These are phyloP conservation scores for Simplicillium aogashimaense DNA, from an alignment of 2,329 filamentous ascomycete genomes.

Conservation along the genomic window DNA sequence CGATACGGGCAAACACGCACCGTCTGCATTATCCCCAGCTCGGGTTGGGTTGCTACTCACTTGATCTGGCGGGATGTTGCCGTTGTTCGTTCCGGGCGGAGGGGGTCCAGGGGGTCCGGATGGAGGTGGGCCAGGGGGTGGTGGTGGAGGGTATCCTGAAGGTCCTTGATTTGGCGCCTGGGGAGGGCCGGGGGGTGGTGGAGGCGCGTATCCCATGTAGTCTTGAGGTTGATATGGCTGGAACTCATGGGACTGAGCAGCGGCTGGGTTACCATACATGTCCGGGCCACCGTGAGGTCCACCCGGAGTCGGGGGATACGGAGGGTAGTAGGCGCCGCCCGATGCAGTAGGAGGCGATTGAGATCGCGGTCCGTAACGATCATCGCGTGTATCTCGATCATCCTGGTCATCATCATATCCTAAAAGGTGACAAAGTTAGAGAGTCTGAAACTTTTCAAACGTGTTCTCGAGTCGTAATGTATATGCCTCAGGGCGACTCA, in stretches of 20 bases:
- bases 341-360: conserved; percentile 40
- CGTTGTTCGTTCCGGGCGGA: conserved; percentile 11
- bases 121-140: conserved; percentile 14
- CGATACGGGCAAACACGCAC: conserved; percentile 22
- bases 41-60: conserved; percentile 26
- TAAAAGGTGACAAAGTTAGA: conserved; percentile 12
- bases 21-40: conserved; percentile 17
- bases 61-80: conserved; percentile 26
- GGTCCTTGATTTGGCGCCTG: conserved; percentile 7
- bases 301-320: conserved; percentile 23
- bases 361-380: conserved; percentile 25
- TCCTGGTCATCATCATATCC: conserved; percentile 28
- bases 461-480: neutral
- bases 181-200: conserved; percentile 23
- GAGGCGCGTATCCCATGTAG: conserved; percentile 29
- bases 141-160: conserved; percentile 14
- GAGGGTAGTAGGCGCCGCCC: conserved; percentile 39
- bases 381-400: conserved; percentile 21
- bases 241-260: conserved; percentile 24
- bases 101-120: conserved; percentile 13
- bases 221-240: conserved; percentile 31
- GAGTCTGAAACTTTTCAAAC: neutral
- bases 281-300: conserved; percentile 9
- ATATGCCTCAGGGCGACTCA: conserved; percentile 12
- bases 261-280: conserved; percentile 23